phyloP scores from a whole-genome alignment of 2,329 filamentous ascomycete genomes.

The Chrysosporium keratinophilum region DNA sequence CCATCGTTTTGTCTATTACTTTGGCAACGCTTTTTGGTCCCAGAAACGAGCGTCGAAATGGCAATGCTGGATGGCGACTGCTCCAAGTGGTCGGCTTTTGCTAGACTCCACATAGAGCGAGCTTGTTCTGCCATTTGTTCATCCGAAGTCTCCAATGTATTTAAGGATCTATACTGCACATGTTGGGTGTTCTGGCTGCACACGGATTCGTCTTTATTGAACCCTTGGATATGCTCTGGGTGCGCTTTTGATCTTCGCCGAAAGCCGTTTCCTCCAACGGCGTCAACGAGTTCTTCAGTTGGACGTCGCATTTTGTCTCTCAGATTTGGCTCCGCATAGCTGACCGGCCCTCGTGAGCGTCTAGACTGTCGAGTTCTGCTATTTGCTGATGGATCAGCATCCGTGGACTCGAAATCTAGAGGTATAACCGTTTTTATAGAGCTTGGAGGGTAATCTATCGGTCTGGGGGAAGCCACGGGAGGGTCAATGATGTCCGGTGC shows the following conservation, averaged over 20 bases:
- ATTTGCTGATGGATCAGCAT: neutral
- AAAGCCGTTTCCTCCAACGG: conserved; percentile 49
- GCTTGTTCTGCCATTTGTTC: neutral
- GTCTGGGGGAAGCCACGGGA: neutral
- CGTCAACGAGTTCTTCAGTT: conserved; percentile 64
- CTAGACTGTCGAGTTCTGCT: conserved; percentile 26
- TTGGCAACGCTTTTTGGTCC: conserved; percentile 17
- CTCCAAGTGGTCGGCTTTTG: neutral
- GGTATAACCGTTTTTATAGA: neutral
- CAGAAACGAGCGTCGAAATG: conserved; percentile 17
- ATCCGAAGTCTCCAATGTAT: neutral
- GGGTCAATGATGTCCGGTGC: neutral
- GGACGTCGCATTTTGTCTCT: conserved; percentile 75
- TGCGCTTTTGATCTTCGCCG: conserved; percentile 39
- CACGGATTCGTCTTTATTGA: conserved; percentile 24
- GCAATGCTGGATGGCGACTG: conserved; percentile 16
- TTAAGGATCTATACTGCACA: conserved; percentile 7
- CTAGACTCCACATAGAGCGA: neutral
- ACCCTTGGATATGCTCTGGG: conserved; percentile 32
- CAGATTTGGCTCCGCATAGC: conserved; percentile 73
- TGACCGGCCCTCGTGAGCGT: conserved; percentile 57
- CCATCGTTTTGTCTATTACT: conserved; percentile 11
- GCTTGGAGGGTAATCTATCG: neutral
- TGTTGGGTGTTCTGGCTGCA: conserved; percentile 5
- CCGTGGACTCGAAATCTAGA: neutral